Percentiles rank a stretch among this genome's conserved stretches.
Evolutionary conservation across 139 green algal species (phyloP).

Genomic region (Micractinium conductrix): DNA sequence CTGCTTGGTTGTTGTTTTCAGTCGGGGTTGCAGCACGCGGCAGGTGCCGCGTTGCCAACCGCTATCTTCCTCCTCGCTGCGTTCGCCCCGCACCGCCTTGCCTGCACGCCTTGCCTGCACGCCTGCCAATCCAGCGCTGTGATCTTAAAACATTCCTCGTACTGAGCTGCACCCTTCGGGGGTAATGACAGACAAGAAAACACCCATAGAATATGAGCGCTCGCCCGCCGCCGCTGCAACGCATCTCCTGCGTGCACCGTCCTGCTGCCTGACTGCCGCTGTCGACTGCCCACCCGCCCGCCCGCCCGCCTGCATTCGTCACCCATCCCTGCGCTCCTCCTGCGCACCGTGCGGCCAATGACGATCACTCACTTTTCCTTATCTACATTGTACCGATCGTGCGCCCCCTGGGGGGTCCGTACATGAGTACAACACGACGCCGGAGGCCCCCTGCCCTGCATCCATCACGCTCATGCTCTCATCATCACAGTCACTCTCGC

Average conservation of each 20-base stretch:
- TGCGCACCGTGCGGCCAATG: constrained; percentile 24
- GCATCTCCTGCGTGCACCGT: background rate
- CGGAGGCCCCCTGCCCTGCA: constrained; percentile 14
- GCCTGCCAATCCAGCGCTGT: constrained; percentile 4
- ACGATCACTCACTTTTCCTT: constrained; percentile 52
- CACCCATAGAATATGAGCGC: constrained; percentile 81
- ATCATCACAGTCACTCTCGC: no score
- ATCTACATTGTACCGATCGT: constrained; percentile 72
- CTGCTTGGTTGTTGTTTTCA: background rate
- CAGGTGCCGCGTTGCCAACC: no score
- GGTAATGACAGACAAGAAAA: constrained; percentile 46
- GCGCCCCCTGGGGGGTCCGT: background rate
- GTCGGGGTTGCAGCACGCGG: no score
- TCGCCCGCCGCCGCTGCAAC: background rate
- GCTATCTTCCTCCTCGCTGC: background rate
- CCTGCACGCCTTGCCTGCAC: background rate
- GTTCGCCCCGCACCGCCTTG: background rate
- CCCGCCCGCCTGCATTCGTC: no score
- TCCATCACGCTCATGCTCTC: no score
- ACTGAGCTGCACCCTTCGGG: constrained; percentile 48
- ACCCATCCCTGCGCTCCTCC: no score
- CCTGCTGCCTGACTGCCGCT: background rate
- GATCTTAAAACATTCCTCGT: constrained; percentile 82
- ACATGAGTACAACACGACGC: constrained; percentile 50
- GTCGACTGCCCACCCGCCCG: background rate